Evolutionary conservation across 345 rosid genomes (phyloP), one percentile per base, ranked within the genome.

Genomic region (Erodium maritimum): DNA sequence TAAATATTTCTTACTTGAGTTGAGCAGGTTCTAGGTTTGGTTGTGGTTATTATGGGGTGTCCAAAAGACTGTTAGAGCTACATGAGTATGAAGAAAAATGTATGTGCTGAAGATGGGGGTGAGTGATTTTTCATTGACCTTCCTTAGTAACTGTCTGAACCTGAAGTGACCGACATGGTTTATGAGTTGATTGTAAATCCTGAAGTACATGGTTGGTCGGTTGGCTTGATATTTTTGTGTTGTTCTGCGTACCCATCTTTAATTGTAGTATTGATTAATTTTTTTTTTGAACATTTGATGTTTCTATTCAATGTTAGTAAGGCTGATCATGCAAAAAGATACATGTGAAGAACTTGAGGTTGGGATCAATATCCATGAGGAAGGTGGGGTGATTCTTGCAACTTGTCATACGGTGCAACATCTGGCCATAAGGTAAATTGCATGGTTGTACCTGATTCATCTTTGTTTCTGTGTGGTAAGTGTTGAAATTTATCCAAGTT

Each of bases 61-160:
- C 76, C 93, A 61, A 88, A 84, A 67, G 98, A 91, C 69, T 86
- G 95, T 53, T 86, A 81, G 67, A 91, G 90, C 64, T 91, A 88
- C 71, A 96, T 91, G 55, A 79, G 60, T 45, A 91, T 81, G 88
- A 91, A 91, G 77, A 82, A 96, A 69, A 88, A 86, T 65, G 88
- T 90, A 0, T 91, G 96, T 67, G 85, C 87, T 20, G 96, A 91
- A 82, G 96, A 84, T 62, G 98, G 97, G 60, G 82, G 84, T 22
- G 81, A 77, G 69, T 91, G 95, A 25, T 70, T 86, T 57, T 88
- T 79, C 69, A 65, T 84, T 17, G 84, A 87, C 60, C 76, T 88
- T 58, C 90, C 93, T 0, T 96, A 88, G 75, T 87, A 88, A 55
- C 83, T 80, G 19, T 74, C 79, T 21, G 84, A 86, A 69, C 68